Conservation (phyloP, 441 rosid species). For the Isatis lusitanica region DNA sequence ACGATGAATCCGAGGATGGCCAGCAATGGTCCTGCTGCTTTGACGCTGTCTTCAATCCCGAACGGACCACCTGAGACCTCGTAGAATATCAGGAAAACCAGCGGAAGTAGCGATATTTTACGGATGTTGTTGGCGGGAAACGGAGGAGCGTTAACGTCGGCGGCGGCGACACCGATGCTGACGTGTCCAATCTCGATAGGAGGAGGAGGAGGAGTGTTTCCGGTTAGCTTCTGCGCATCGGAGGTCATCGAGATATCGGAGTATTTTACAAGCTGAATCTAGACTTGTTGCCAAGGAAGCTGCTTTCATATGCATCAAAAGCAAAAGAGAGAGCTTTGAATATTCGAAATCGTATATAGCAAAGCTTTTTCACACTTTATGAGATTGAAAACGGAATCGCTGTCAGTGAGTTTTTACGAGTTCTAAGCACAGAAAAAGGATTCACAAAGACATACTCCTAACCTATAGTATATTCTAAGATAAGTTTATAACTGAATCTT, state of each 20-base stretch:
- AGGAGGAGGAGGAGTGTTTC: neutral
- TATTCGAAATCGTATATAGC: too few relatives aligned
- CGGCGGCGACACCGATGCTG: neutral
- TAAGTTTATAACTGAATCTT: neutral
- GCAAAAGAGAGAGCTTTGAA: neutral
- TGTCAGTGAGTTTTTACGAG: neutral
- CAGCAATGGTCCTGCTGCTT: conserved; percentile 65
- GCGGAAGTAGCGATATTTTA: conserved; percentile 57
- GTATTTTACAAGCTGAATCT: neutral
- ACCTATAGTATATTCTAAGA: neutral
- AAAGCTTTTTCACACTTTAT: neutral
- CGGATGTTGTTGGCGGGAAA: conserved; percentile 28
- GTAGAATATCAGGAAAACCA: conserved; percentile 64
- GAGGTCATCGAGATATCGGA: conserved; percentile 7
- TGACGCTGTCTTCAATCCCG: conserved; percentile 67
- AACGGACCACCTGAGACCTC: conserved; percentile 78
- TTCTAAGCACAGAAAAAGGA: neutral
- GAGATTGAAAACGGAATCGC: neutral
- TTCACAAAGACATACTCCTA: neutral
- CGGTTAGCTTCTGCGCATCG: neutral
- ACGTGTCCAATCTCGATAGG: neutral
- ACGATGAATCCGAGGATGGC: conserved; percentile 58
- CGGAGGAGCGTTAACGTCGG: neutral
- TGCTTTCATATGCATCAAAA: neutral
- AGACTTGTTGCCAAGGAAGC: neutral